Percentiles rank a stretch among this genome's conserved stretches.
phyloP scores from a whole-genome alignment of 371 early-diverging fungal genomes.

The Furculomyces boomerangus region DNA sequence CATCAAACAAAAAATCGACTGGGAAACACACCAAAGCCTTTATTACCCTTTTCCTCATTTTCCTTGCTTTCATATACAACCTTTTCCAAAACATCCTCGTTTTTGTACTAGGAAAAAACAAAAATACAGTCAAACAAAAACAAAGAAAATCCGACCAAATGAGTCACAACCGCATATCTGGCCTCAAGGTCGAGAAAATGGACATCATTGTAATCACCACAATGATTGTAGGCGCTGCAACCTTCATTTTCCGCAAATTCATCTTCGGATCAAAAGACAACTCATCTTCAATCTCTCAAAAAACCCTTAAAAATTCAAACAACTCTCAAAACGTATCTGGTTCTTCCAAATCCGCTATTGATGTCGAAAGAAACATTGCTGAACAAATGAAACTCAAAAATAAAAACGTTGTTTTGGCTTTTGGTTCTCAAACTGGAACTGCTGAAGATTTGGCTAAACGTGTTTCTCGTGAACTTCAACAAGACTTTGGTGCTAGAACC shows the following conservation, averaged over 20 bases:
- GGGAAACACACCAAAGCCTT: neutral
- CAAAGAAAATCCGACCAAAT: neutral
- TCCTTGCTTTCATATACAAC: neutral
- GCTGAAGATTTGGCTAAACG: constrained; percentile 90
- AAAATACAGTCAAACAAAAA: neutral
- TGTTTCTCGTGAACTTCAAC: constrained; percentile 77
- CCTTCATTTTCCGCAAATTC: constrained; percentile 19
- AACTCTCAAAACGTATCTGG: neutral
- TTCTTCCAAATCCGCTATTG: neutral
- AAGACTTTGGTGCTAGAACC: constrained; percentile 42
- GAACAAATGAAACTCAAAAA: constrained; percentile 23
- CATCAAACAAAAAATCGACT: neutral
- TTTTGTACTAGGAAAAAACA: no score
- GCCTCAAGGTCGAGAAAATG: neutral
- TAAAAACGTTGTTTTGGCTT: constrained; percentile 51
- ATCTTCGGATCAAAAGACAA: constrained; percentile 4
- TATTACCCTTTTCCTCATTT: neutral
- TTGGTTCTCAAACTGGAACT: constrained; percentile 92
- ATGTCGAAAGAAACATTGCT: constrained; percentile 14
- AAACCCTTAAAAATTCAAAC: neutral
- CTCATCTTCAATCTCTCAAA: neutral
- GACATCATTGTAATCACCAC: neutral
- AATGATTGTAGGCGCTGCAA: constrained; percentile 14
- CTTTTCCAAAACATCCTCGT: neutral
- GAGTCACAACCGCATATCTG: neutral